Evolutionary conservation across 805 yeast genomes (phyloP), one percentile per base, ranked within the genome.

Genomic region (Ogataea kodamae): DNA sequence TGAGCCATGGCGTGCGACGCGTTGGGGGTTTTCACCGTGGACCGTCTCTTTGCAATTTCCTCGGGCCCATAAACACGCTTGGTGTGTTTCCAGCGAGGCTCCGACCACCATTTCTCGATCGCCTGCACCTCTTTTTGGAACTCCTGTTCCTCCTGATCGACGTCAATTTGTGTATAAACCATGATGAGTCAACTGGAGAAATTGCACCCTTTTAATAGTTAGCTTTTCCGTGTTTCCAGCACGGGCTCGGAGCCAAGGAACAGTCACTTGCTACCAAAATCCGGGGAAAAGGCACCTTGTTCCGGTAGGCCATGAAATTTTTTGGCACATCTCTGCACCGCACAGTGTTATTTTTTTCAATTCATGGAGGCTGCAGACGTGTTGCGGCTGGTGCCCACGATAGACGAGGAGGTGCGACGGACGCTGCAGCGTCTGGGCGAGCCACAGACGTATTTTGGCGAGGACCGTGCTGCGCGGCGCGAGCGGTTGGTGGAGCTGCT

Each of bases 1-100:
- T 82, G 80, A 33, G 97, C 82, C 75, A 82, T 88, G 23, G 64
- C 56, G 34, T 80, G 74, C 5, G 95, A 83, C 31, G 95, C 88
- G 61, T 82, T 85, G 30, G 78, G 73, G 37, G 75, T 72, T 46
- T 79, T 78, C 42, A 89, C 52, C 20, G 87, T 70, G 30, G 95
- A 89, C 61, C 97, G 82, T 74, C 89, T 86, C 48, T 72, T 68
- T 25, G 90, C 97, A 56, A 90, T 86, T 51, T 87, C 95, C 58
- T 80, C 86, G 20, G 97, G 82, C 26, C 85, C 61, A 68, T 90
- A 90, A 55, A 81, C 81, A 58, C 98, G 80, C 66, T 81, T 86
- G 49, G 95, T 84, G 52, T 80, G 75, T 38, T 62, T 67, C 96
- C 96, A 90, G 61, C 97, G 83, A 44, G 96, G 94, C 57, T 81